phyloP scores from a whole-genome alignment of 768 basidiomycete genomes.

The Suillus ampliporus region DNA sequence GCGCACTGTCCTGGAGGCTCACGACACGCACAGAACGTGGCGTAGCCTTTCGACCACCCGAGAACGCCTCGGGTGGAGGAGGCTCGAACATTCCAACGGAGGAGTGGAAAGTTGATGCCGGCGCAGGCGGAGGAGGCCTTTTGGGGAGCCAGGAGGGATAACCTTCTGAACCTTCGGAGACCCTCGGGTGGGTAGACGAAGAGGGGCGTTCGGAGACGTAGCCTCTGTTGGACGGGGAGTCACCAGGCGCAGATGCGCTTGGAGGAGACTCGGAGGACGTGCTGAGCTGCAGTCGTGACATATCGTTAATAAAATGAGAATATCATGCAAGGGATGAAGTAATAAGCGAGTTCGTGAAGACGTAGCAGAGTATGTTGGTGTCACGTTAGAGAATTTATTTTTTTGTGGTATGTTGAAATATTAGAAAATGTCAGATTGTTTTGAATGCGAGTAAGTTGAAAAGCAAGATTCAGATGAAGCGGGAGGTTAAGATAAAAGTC shows the following conservation, averaged over 20 bases:
- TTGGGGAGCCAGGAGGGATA: constrained; percentile 88
- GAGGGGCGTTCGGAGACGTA: constrained; percentile 41
- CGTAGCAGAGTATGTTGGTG: constrained; percentile 32
- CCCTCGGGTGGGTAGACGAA: constrained; percentile 39
- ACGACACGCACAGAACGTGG: constrained; percentile 85
- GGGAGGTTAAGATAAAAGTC: constrained; percentile 27
- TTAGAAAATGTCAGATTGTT: constrained; percentile 21
- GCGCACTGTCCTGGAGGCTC: constrained; percentile 60
- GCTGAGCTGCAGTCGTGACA: constrained; percentile 41
- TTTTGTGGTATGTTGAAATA: constrained; percentile 25
- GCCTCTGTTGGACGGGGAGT: constrained; percentile 32
- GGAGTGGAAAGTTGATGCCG: constrained; percentile 71
- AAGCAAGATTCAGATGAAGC: constrained; percentile 19
- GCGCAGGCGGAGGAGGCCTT: constrained; percentile 77
- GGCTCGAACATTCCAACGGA: constrained; percentile 48
- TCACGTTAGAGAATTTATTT: constrained; percentile 39
- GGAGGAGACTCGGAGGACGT: constrained; percentile 36
- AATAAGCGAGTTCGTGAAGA: constrained; percentile 35
- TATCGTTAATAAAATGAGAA: constrained; percentile 38
- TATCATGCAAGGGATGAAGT: constrained; percentile 36
- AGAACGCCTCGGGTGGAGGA: constrained; percentile 34
- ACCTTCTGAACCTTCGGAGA: constrained; percentile 58
- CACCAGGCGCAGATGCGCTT: constrained; percentile 30
- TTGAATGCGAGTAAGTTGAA: constrained; percentile 26
- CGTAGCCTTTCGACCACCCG: constrained; percentile 75